Base-by-base conservation (phyloP, 2,329 filamentous ascomycete species). In the Penicillium sp. region DNA sequence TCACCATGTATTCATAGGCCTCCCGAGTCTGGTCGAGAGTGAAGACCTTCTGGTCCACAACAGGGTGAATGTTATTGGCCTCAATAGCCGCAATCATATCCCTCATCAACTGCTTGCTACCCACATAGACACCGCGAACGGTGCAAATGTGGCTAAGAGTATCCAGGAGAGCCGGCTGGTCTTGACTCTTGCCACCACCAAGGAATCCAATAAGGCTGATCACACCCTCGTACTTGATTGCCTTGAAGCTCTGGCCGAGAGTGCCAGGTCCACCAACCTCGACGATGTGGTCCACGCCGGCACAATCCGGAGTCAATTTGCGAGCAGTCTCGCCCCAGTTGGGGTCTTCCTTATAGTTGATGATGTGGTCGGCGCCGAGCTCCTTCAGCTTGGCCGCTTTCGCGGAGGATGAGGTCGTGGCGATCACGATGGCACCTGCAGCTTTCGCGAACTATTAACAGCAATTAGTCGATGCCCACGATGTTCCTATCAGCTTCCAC, bases 211-310 rank as follows among this genome's bases (percentile, higher is more conserved):
- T 81, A 49, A 82, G 74, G 50, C 65, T 73, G 55, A 80, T 78
- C 12, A 81, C 67, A 29, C 80, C 81, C 55, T 82, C 81, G 27
- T 75, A 74, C 45, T 72, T 72, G 49, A 82, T 69, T 1, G 78
- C 77, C 54, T 76, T 76, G 35, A 85, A 67, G 2, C 75, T 77
- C 61, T 84, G 75, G 3, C 70, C 59, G 55, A 87, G 74, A 0
- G 83, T 86, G n/a, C 73, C 75, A 0, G 80, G 73, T 0, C 84
- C 84, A 10, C 81, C 84, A n/a, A 87, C 78, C 58, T 88, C 85
- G 33, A 86, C 61, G 33, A 88, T 71, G 52, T 83, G 75, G 58
- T 87, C 78, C 6, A 85, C 79, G 10, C 85, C 85, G 1, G 58
- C 60, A 13, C 77, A 77, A 0, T 71, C 65, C 0, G 79, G 72